Conservation (phyloP, 2,329 filamentous ascomycete genomes). For the Alternaria tenuissima region DNA sequence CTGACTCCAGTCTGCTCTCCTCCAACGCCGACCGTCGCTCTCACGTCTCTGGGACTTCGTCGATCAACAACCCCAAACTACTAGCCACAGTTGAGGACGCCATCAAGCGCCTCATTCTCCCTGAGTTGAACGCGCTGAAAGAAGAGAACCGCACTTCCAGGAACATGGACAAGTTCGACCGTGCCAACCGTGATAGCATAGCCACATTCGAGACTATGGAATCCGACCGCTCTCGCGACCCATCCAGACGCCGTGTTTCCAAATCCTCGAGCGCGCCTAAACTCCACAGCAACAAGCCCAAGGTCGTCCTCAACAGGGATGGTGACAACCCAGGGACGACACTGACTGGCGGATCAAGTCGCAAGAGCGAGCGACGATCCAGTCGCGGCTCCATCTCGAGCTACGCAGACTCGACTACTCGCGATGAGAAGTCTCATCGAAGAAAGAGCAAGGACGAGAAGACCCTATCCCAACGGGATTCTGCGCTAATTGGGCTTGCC, state of each 20-base stretch:
- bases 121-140: slow-evolving; percentile 90
- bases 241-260: slow-evolving; percentile 62
- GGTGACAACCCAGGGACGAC: slow-evolving; percentile 67
- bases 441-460: slow-evolving; percentile 63
- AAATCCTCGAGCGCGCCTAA: slow-evolving; percentile 70
- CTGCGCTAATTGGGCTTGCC: slow-evolving; percentile 62
- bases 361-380: slow-evolving; percentile 61
- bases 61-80: slow-evolving; percentile 90
- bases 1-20: slow-evolving; percentile 69
- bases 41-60: slow-evolving; percentile 64
- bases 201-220: slow-evolving; percentile 65
- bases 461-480: slow-evolving; percentile 58
- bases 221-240: slow-evolving; percentile 58
- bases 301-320: slow-evolving; percentile 66
- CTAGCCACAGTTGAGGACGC: slow-evolving; percentile 93
- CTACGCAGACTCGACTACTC: slow-evolving; percentile 45
- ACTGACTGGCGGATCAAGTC: slow-evolving; percentile 63
- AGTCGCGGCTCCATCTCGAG: slow-evolving; percentile 60
- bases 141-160: slow-evolving; percentile 84
- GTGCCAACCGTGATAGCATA: slow-evolving; percentile 55
- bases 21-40: slow-evolving; percentile 66
- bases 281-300: slow-evolving; percentile 63
- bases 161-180: slow-evolving; percentile 73
- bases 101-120: slow-evolving; percentile 86
- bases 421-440: slow-evolving; percentile 55